Conservation (phyloP, 345 rosid species). For the Brassica nigra region DNA sequence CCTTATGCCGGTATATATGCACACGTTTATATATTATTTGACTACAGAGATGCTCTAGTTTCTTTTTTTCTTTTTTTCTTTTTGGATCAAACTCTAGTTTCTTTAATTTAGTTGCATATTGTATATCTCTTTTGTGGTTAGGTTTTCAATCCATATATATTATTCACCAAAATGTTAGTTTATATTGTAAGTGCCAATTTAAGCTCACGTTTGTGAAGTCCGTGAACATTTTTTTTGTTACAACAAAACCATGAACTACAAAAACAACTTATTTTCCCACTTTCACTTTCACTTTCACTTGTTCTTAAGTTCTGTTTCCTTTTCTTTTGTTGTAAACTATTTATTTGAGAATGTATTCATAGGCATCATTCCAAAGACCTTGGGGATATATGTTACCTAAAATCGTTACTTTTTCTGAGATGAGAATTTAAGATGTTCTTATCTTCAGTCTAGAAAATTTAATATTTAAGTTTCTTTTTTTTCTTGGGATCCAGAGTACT, state of each 20-base stretch:
- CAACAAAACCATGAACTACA: background rate
- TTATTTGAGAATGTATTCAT: background rate
- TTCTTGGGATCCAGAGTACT: constrained; percentile 22
- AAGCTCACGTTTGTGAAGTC: background rate
- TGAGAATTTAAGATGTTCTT: constrained; percentile 15
- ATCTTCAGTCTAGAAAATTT: background rate
- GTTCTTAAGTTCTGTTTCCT: background rate
- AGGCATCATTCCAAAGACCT: constrained; percentile 22
- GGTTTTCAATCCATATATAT: background rate
- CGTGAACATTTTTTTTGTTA: background rate
- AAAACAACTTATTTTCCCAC: background rate
- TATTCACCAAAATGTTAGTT: constrained; percentile 1
- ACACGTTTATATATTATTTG: background rate
- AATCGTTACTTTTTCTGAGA: constrained; percentile 6
- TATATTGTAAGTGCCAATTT: background rate
- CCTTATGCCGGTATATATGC: constrained; percentile 64
- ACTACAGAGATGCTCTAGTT: background rate
- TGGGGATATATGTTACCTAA: constrained; percentile 24
- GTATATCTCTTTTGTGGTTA: background rate
- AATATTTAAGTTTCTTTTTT: background rate
- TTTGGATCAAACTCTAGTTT: background rate
- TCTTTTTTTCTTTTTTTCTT: no score
- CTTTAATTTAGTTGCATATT: background rate
- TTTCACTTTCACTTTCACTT: background rate
- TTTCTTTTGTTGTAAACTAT: background rate